Conservation (phyloP, 2,329 filamentous ascomycete genomes). For the Fusarium sp. region DNA sequence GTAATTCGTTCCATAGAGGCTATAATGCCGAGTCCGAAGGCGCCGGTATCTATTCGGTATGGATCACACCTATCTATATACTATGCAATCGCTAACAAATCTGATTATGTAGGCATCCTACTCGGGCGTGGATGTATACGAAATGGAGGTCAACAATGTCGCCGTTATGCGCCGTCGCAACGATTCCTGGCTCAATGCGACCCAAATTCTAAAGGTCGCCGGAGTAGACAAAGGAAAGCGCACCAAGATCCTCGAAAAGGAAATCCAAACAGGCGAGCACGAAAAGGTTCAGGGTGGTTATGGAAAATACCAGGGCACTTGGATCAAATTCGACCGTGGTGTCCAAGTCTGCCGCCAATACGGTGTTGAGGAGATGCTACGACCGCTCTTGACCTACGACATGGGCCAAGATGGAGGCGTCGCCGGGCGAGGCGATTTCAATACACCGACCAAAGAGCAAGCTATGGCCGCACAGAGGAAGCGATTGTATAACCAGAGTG, state of each 20-base stretch:
- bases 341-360: constrained; percentile 90
- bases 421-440: constrained; percentile 81
- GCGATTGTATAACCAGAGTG: constrained; percentile 82
- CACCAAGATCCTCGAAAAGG: constrained; percentile 97
- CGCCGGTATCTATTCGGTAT: constrained; percentile 75
- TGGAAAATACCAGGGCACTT: constrained; percentile 98
- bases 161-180: constrained; percentile 96
- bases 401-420: constrained; percentile 82
- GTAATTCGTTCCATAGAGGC: constrained; percentile 56
- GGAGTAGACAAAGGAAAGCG: constrained; percentile 98
- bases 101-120: constrained; percentile 78
- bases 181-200: constrained; percentile 98
- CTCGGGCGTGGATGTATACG: constrained; percentile 95
- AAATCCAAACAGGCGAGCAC: constrained; percentile 95
- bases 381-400: constrained; percentile 84
- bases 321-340: constrained; percentile 95
- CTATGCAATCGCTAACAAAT: constrained; percentile 38
- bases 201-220: constrained; percentile 97
- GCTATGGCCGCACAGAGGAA: constrained; percentile 97
- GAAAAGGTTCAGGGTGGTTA: constrained; percentile 99
- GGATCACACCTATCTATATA: constrained; percentile 39
- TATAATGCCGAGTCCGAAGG: constrained; percentile 58
- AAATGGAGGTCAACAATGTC: constrained; percentile 95
- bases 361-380: constrained; percentile 82
- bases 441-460: constrained; percentile 98